Evolutionary conservation across 164 flowering plant species (phyloP), one percentile per base, ranked within the genome.

Genomic region (Liquidambar formosana): DNA sequence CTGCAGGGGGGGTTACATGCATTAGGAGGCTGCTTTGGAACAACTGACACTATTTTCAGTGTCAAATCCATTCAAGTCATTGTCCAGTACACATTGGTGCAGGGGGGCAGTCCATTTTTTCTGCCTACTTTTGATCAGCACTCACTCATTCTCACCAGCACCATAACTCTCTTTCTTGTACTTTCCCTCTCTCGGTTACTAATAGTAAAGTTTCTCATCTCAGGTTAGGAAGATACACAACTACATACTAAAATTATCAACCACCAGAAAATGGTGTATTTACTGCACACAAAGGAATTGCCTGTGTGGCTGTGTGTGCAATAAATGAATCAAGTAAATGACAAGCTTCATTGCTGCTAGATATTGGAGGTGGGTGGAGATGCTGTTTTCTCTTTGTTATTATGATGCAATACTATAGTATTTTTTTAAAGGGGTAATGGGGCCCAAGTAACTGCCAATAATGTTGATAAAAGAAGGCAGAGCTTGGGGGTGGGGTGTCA

Each of bases 381-480:
- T 52, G 57, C 18, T 19, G n/a, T n/a, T 57, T 57, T 70, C 14
- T 33, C 66, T 27, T 51, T 21, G 54, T 28, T 8, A 21, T 16
- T 49, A 49, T n/a, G 53, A 49, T 1, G 21, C 53, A 49, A 13
- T 49, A 49, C n/a, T 49, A 49, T 49, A 15, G 4, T 6, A 33
- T 33, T 49, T 49, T 49, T 6, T 27, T 21, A 19, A 21, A 5
- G 57, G 27, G 64, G 8, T 59, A 57, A 47, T 60, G 48, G 68
- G 72, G 45, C 64, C 64, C 69, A 46, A 11, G 15, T 4, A 47
- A 47, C 18, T 64, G 46, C 66, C 69, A 65, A 64, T 69, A 59
- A 70, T 56, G 67, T 60, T 18, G 58, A 33, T 45, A 60, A 70
- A 62, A 61, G 59, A 1, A 28, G 58, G 46, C 47, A 61, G 19